Conservation (phyloP, 176 grass and related monocot species). For the Carex pumila region DNA sequence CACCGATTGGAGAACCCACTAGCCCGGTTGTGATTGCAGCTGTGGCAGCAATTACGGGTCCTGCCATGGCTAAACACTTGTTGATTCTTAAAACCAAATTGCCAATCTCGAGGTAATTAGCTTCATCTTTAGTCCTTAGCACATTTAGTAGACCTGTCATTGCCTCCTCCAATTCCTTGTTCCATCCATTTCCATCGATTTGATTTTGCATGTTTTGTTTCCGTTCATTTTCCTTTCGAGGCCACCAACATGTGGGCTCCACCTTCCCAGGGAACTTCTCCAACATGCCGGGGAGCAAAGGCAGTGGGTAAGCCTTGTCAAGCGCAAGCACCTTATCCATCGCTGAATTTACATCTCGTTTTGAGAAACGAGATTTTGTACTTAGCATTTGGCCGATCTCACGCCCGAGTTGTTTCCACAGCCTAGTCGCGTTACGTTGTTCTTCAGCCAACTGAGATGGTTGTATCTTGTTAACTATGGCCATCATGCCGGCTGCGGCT, state of each 20-base stretch:
- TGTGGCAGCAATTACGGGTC: conserved; percentile 11
- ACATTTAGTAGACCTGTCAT: conserved; percentile 18
- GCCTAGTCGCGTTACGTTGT: conserved; percentile 23
- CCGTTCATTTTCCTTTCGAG: neutral
- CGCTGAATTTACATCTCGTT: neutral
- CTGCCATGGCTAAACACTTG: conserved; percentile 16
- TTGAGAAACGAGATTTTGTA: neutral
- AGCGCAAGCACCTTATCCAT: conserved; percentile 26
- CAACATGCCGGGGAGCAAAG: conserved; percentile 29
- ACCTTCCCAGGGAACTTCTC: conserved; percentile 30
- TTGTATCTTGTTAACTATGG: conserved; percentile 29
- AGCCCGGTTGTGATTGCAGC: conserved; percentile 7
- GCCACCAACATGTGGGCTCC: conserved; percentile 36
- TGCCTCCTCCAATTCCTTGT: conserved; percentile 26
- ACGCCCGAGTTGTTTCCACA: conserved; percentile 25
- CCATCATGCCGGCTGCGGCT: conserved; percentile 14
- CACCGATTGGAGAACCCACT: neutral
- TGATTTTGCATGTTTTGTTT: neutral
- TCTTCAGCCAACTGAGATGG: conserved; percentile 34
- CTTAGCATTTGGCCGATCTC: neutral
- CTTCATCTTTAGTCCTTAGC: conserved; percentile 27
- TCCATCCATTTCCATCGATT: conserved; percentile 22
- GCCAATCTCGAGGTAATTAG: neutral
- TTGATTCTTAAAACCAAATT: conserved; percentile 2
- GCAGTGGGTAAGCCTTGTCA: conserved; percentile 31